Conservation (phyloP, 352 stramenopile species). For the Pythium rhizo-oryzae region DNA sequence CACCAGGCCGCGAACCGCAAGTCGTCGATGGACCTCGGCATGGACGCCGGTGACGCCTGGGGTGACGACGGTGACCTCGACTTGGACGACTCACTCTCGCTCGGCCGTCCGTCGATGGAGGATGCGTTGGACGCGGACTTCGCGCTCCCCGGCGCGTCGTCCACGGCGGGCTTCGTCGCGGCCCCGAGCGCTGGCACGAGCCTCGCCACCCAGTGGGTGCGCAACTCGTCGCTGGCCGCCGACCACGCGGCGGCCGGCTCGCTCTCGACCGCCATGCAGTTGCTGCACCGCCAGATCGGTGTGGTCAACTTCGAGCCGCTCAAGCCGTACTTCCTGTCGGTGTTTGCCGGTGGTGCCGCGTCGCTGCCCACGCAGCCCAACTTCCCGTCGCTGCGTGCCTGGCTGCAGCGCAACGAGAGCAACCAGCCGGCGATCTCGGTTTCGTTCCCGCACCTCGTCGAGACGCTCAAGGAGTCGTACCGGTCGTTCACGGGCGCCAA, state of each 20-base stretch:
- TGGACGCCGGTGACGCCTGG: conserved; percentile 79
- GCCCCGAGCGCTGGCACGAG: conserved; percentile 89
- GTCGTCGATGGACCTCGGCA: conserved; percentile 69
- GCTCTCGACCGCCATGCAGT: conserved; percentile 96
- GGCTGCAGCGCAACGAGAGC: conserved; percentile 86
- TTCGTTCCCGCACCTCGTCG: conserved; percentile 90
- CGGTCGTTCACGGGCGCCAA: conserved; percentile 97
- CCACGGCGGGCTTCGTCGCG: conserved; percentile 84
- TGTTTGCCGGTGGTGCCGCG: conserved; percentile 81
- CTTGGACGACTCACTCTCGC: conserved; percentile 74
- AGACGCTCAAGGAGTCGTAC: conserved; percentile 96
- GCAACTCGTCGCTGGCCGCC: conserved; percentile 96
- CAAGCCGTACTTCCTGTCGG: conserved; percentile 87
- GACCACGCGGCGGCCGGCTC: conserved; percentile 97
- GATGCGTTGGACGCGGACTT: conserved; percentile 65
- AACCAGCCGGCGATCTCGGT: conserved; percentile 90
- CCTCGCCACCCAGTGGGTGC: conserved; percentile 91
- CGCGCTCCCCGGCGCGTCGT: conserved; percentile 24
- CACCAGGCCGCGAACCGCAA: conserved; percentile 43
- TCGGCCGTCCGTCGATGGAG: conserved; percentile 50
- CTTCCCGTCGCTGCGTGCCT: conserved; percentile 72
- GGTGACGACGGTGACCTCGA: conserved; percentile 88
- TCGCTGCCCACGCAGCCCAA: conserved; percentile 86
- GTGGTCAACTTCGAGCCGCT: conserved; percentile 98
- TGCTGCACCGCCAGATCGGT: conserved; percentile 99